These are phyloP conservation scores for Hemisphaericaspora xylanilytica DNA, from an alignment of 1,139 yeast species.

Conservation along the genomic window DNA sequence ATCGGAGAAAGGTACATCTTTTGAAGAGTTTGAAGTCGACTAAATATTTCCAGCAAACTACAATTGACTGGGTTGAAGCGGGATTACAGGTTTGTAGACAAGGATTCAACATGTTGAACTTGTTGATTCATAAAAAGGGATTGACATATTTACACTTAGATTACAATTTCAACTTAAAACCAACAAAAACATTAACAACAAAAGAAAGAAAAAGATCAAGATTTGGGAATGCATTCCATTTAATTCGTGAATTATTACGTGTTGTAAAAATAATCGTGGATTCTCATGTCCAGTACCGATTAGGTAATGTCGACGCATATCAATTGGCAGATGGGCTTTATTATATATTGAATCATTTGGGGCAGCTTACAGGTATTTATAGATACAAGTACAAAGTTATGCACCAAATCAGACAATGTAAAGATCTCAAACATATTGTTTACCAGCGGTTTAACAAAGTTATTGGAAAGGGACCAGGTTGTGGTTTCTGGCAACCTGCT, in stretches of 20 bases:
- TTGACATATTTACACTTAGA: conserved; percentile 90
- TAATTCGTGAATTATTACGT: conserved; percentile 83
- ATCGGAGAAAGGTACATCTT: conserved; percentile 54
- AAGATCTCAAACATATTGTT: conserved; percentile 89
- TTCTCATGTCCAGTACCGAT: conserved; percentile 85
- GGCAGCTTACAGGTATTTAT: conserved; percentile 94
- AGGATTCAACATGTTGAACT: conserved; percentile 90
- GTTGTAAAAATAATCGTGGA: conserved; percentile 84
- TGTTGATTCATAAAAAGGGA: conserved; percentile 88
- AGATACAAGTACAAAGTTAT: conserved; percentile 95
- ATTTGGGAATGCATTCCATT: conserved; percentile 94
- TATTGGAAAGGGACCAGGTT: conserved; percentile 97
- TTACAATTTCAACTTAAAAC: conserved; percentile 92
- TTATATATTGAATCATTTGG: conserved; percentile 87
- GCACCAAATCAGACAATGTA: conserved; percentile 97
- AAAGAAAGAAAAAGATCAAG: conserved; percentile 95
- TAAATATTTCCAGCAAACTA: conserved; percentile 85
- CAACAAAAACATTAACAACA: conserved; percentile 93
- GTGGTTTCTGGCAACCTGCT: conserved; percentile 99
- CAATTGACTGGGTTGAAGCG: conserved; percentile 98
- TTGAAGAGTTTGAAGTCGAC: conserved; percentile 70
- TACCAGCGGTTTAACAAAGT: conserved; percentile 75
- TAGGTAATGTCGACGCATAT: conserved; percentile 89
- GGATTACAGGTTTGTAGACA: conserved; percentile 91
- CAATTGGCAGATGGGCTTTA: conserved; percentile 94